phyloP scores from a whole-genome alignment of 371 early-diverging fungal genomes.

The Globomyces sp. region DNA sequence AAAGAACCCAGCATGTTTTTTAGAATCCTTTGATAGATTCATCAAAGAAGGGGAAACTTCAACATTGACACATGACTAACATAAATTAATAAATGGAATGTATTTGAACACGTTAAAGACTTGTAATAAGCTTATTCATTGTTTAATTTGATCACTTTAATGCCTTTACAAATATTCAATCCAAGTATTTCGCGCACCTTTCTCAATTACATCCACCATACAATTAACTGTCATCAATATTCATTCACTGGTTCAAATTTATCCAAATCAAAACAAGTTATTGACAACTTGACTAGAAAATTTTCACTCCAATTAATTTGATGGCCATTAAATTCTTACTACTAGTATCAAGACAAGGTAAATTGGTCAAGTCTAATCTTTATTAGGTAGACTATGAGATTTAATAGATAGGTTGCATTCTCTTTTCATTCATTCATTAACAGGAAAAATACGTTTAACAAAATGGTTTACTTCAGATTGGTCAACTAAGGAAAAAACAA shows the following conservation, averaged over 20 bases:
- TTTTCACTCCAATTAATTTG: no score
- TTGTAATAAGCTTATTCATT: no score
- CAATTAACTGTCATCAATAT: neutral
- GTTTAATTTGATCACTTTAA: no score
- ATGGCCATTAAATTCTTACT: constrained; percentile 52
- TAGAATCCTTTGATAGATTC: no score
- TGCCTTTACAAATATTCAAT: no score
- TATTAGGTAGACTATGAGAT: neutral
- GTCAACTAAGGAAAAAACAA: constrained; percentile 87
- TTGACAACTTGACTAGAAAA: no score
- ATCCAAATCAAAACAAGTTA: neutral
- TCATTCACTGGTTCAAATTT: neutral
- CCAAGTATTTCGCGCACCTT: no score
- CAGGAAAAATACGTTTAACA: constrained; percentile 79
- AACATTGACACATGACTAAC: no score
- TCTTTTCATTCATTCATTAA: constrained; percentile 67
- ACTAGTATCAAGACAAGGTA: constrained; percentile 48
- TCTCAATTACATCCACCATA: neutral
- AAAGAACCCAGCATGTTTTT: no score
- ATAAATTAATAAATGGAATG: no score
- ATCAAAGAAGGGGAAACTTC: no score
- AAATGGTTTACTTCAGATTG: constrained; percentile 94
- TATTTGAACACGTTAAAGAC: no score
- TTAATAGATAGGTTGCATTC: neutral
- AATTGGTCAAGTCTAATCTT: neutral